Base-by-base conservation (phyloP, 2,329 filamentous ascomycete genomes). In the Neofusicoccum sp. region DNA sequence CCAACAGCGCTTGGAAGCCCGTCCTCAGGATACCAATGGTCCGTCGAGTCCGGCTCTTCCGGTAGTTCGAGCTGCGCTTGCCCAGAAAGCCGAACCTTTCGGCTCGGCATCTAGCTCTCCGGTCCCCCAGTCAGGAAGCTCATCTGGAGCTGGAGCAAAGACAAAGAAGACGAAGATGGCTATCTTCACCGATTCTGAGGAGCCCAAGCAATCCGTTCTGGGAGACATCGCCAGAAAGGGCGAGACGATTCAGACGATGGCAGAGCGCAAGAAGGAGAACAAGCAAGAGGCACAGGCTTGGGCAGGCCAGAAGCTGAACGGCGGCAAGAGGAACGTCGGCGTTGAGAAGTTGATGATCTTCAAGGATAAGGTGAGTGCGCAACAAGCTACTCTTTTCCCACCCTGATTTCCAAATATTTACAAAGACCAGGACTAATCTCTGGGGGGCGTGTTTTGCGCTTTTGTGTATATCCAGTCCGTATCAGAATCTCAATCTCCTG, bases 251-350 rank as follows among this genome's bases (percentile, higher is more conserved):
- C 93, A 90, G 31, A 91, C 91, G 1, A 78, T 97, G 63, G 84
- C 87, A 54, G 90, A 96, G 63, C 85, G 95, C 53, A 96, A 91
- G 81, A 99, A 98, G 82, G 95, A 99, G 75, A 99, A 99, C 70
- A 81, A 82, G 6, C 79, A 93, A 66, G 91, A 93, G 72, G 86
- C 93, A 9, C 93, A 89, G 71, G 91, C 93, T 20, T 97, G 93
- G 95, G 89, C 82, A 9, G 95, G 95, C 28, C 92, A 98, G 79
- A 97, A 90, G 41, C 77, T 99, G 67, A 91, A 93, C 75, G 89
- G 86, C 2, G 91, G 90, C 43, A 93, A 91, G 68, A 95, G 91
- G 79, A 90, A 91, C 78, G 85, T 81, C 44, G 86, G 83, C 33
- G 84, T 83, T 58, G 82, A 88, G 58, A 98, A 97, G 81, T 89